Conservation (phyloP, 2,329 filamentous ascomycete species). For the Exophiala oligosperma region DNA sequence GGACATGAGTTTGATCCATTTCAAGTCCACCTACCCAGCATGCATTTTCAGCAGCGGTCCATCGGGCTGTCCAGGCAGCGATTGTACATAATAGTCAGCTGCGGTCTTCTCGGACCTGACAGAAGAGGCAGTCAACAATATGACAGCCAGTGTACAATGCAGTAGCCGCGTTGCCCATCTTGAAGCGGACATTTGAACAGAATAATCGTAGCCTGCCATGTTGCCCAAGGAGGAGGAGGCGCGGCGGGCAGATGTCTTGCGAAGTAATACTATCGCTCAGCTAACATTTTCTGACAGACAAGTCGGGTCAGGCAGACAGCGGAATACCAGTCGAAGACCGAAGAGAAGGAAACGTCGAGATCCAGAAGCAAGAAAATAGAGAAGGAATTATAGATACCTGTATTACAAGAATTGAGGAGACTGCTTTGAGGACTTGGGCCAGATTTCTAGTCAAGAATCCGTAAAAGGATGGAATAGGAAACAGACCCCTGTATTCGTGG, state of each 20-base stretch:
- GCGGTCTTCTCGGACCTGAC: conserved; percentile 57
- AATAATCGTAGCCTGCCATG: neutral
- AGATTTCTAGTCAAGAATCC: no score
- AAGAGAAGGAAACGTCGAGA: neutral
- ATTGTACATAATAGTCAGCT: conserved; percentile 86
- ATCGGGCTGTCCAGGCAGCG: conserved; percentile 79
- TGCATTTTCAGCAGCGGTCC: conserved; percentile 91
- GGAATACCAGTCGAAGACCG: neutral
- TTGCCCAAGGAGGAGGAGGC: neutral
- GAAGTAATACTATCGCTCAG: conserved; percentile 10
- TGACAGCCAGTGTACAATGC: conserved; percentile 13
- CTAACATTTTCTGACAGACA: conserved; percentile 16
- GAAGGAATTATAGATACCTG: neutral
- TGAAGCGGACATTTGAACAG: neutral
- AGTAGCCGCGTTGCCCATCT: conserved; percentile 11
- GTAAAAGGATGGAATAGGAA: no score
- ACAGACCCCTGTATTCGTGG: no score
- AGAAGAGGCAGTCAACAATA: conserved; percentile 3
- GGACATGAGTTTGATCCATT: neutral
- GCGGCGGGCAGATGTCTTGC: neutral
- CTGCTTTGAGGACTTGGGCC: neutral
- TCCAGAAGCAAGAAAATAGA: neutral
- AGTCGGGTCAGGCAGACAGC: neutral
- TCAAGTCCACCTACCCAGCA: conserved; percentile 70
- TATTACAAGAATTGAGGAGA: neutral